Conservation (phyloP, 2,329 filamentous ascomycete species). For the Claviceps purpurea region DNA sequence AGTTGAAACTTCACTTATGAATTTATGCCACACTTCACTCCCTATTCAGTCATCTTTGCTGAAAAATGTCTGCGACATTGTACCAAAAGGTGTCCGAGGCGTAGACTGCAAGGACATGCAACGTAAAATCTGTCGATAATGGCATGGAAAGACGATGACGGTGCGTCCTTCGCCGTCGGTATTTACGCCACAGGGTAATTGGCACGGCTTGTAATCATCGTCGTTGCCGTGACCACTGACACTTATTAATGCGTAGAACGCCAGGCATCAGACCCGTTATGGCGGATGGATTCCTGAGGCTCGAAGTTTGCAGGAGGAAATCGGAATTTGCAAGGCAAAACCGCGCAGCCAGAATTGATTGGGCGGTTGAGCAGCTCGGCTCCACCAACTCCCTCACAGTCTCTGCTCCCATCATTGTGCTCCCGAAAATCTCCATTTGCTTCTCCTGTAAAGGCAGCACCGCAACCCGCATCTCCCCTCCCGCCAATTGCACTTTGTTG, state of each 20-base stretch:
- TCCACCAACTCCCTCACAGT: conserved; percentile 29
- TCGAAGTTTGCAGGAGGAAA: conserved; percentile 16
- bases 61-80: too few relatives aligned
- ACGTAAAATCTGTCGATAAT: too few relatives aligned
- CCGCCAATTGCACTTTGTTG: conserved; percentile 46
- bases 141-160: not conserved
- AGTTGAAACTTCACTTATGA: too few relatives aligned
- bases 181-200: not conserved
- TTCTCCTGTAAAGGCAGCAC: conserved; percentile 32
- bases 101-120: too few relatives aligned
- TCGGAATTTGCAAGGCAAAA: conserved; percentile 27
- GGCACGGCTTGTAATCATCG: not conserved
- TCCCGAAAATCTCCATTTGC: conserved; percentile 32
- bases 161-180: not conserved
- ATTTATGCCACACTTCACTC: too few relatives aligned
- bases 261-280: not conserved
- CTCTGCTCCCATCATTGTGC: conserved; percentile 27
- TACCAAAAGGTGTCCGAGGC: too few relatives aligned
- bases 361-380: conserved; percentile 18
- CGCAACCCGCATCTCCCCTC: conserved; percentile 45
- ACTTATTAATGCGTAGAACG: not conserved
- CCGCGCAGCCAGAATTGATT: conserved; percentile 22
- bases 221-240: not conserved
- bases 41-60: too few relatives aligned
- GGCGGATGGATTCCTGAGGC: conserved; percentile 7